phyloP scores from a whole-genome alignment of 1,284 basidiomycete species.

The Schizophyllum amplum region DNA sequence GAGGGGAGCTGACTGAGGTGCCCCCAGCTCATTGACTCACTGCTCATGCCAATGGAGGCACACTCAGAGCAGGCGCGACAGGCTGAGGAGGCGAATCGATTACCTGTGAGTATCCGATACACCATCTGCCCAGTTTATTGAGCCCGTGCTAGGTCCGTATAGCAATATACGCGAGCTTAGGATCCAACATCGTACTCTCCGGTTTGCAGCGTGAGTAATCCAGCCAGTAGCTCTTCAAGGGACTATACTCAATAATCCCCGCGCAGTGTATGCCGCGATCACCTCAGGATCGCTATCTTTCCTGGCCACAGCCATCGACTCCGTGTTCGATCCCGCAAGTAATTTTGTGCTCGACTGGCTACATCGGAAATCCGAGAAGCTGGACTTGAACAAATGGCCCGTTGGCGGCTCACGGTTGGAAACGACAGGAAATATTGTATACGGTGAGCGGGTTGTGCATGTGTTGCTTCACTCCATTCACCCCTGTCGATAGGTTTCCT shows the following conservation, averaged over 20 bases:
- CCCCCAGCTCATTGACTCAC: constrained; percentile 75
- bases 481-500: constrained; percentile 44
- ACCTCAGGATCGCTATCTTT: constrained; percentile 82
- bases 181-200: constrained; percentile 67
- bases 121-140: too few species aligned
- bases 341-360: constrained; percentile 83
- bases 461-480: constrained; percentile 13
- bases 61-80: constrained; percentile 70
- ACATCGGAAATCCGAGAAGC: constrained; percentile 63
- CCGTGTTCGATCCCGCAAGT: constrained; percentile 87
- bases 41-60: constrained; percentile 86
- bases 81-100: constrained; percentile 53
- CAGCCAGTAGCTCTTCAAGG: too few species aligned
- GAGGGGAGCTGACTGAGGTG: too few species aligned
- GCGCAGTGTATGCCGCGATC: constrained; percentile 86
- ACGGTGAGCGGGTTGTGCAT: constrained; percentile 44
- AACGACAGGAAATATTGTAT: constrained; percentile 87
- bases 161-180: constrained; percentile 78
- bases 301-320: constrained; percentile 85
- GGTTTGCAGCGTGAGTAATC: constrained; percentile 58
- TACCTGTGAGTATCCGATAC: constrained; percentile 42
- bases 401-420: constrained; percentile 86
- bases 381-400: constrained; percentile 86
- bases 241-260: too few species aligned
- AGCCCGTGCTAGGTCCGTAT: constrained; percentile 62